phyloP scores from a whole-genome alignment of 108 stramenopile genomes.

The Stephanodiscus minutulus region DNA sequence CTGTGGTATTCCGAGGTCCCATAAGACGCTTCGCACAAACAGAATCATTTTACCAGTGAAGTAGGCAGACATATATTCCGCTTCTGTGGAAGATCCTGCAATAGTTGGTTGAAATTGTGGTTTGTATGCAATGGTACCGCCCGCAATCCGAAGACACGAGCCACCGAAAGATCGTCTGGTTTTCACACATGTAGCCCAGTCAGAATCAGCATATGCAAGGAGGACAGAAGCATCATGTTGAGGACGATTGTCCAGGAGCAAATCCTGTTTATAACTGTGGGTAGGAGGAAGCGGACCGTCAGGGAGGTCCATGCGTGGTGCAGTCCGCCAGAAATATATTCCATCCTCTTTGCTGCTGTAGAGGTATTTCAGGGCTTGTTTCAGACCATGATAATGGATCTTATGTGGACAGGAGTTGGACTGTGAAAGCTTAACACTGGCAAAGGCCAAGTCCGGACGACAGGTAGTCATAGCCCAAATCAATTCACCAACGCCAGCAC shows the following conservation, averaged over 20 bases:
- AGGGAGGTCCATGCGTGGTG: slow-evolving; percentile 7
- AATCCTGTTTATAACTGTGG: slow-evolving; percentile 1
- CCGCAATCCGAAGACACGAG: slow-evolving; percentile 22
- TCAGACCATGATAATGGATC: not conserved
- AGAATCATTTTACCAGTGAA: slow-evolving; percentile 32
- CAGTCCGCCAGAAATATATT: slow-evolving; percentile 25
- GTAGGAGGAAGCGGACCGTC: slow-evolving; percentile 4
- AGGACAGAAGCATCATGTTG: not conserved
- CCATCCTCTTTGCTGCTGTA: slow-evolving; percentile 15
- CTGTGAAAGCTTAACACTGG: not conserved
- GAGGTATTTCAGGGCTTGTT: not conserved
- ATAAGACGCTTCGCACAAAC: slow-evolving; percentile 31
- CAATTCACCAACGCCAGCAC: not conserved
- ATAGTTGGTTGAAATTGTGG: slow-evolving; percentile 25
- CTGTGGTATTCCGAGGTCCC: slow-evolving; percentile 36
- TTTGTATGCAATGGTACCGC: slow-evolving; percentile 29
- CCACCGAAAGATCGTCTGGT: slow-evolving; percentile 34
- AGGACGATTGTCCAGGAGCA: not conserved
- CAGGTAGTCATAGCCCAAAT: not conserved
- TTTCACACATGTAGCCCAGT: slow-evolving; percentile 3
- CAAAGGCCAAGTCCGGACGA: not conserved
- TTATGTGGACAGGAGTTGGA: not conserved
- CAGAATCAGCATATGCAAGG: slow-evolving; percentile 17
- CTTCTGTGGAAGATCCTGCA: slow-evolving; percentile 37
- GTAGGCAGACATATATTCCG: not conserved